phyloP scores from a whole-genome alignment of 257 asterid genomes.

The Nicotiana attenuata region DNA sequence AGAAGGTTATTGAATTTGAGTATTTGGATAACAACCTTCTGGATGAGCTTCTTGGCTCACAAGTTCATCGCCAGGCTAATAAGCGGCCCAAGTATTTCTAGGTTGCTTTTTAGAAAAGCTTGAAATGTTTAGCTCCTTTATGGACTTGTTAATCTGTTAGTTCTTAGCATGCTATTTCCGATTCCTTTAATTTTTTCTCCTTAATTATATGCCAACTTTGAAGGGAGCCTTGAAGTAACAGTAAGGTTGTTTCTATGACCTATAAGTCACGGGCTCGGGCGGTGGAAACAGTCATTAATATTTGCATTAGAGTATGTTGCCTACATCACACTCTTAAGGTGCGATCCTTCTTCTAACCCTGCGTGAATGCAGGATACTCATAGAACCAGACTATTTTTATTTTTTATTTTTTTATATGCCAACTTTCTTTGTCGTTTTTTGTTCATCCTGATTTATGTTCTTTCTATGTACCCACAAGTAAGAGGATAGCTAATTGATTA shows the following conservation, averaged over 20 bases:
- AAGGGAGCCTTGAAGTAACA: too few species aligned
- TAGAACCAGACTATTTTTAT: too few species aligned
- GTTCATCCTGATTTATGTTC: not conserved
- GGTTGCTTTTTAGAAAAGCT: not conserved
- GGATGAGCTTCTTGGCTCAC: conserved; percentile 63
- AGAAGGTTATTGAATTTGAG: conserved; percentile 54
- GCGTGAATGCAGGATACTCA: too few species aligned
- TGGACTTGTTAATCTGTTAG: not conserved
- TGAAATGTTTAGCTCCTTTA: not conserved
- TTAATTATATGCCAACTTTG: not conserved
- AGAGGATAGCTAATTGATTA: not conserved
- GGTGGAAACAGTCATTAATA: too few species aligned
- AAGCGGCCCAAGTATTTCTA: conserved; percentile 18
- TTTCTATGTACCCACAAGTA: not conserved
- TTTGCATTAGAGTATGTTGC: too few species aligned
- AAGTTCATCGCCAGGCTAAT: conserved; percentile 15
- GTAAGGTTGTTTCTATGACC: too few species aligned
- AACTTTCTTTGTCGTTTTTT: not conserved
- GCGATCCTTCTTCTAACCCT: too few species aligned
- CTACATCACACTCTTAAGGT: too few species aligned
- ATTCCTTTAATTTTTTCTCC: not conserved
- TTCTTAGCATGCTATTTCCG: not conserved
- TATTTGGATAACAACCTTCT: conserved; percentile 57
- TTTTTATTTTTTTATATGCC: not conserved
- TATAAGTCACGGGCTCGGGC: too few species aligned